Base-by-base conservation (phyloP, 2,329 filamentous ascomycete genomes). In the Ophiostoma ulmi region DNA sequence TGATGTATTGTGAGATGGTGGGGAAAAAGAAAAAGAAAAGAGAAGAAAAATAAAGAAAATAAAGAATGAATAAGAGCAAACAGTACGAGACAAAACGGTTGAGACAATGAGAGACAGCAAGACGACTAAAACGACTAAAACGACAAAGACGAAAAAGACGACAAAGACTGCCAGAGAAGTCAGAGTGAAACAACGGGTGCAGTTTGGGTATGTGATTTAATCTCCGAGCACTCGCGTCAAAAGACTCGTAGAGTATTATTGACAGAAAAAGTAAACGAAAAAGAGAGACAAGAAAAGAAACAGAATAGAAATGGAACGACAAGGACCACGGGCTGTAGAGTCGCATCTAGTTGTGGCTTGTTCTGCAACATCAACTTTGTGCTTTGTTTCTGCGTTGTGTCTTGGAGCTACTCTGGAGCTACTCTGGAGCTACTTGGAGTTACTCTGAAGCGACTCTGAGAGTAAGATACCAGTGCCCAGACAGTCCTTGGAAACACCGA, bases 311-410 rank as follows among this genome's bases (percentile, higher is more conserved):
- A 22, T 22, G 7, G 26, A 10, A 22, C 5, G 48, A 13, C n/a
- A 6, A 55, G 48, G 10, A 48, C 5, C 14, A 20, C 52, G 13
- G 52, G n/a, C 52, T 58, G 58, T 63, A 31, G 58, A 63, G 58
- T 35, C 35, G 58, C 58, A 63, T 35, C 26, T 26, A 63, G 58
- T 35, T 35, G 58, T 63, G 58, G 58, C 58, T 63, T 63, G 58
- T 63, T 63, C 58, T 63, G 58, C 26, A 26, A 63, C 58, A 63
- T 63, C 52, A 26, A n/a, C 44, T 48, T 48, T 48, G 41, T 44
- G 44, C 44, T 20, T 48, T 48, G 44, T 48, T 20, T 48, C 44
- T 48, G 44, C 5, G 44, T 3, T 48, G 44, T 48, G 44, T 48
- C 44, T 48, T 20, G 41, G 38, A 39, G 38, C 11, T 39, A 44